Base-by-base conservation (phyloP, 768 basidiomycete genomes). In the Amanita jacksonii region DNA sequence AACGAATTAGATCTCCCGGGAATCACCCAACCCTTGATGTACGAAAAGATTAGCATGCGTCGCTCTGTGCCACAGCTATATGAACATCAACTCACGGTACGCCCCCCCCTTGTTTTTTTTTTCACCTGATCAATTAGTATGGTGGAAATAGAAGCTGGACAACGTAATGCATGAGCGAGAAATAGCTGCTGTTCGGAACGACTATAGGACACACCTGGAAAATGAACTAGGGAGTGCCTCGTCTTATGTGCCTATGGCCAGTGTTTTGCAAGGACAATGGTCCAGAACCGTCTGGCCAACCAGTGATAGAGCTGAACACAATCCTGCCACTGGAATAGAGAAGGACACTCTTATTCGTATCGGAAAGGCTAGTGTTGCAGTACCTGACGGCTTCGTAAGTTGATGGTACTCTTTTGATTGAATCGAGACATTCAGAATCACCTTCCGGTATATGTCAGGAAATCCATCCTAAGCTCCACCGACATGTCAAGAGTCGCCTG, bases 21-120 rank as follows among this genome's bases (percentile, higher is more conserved):
- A 12, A 85, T 90, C 58, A 94, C 92, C 0, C 84, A 83, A 47
- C 91, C 92, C 0, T 64, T 81, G 8, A 96, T 94, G 91, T 96
- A 96, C 62, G 73, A 86, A 59, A 77, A 85, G 63, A 93, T 94
- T 54, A 73, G 79, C 5, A 72, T 79, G 0, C 69, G 90, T 38
- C 74, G 70, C 36, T 85, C 83, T 9, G 87, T 91, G 4, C 88
- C 89, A 4, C 68, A 79, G 41, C 64, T 89, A 9, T 94, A 92
- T 57, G 88, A 92, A 55, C 74, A 83, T 34, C 80, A 79, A 34
- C 70, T 92, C 5, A 69, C 80, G 40, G 89, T 89, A 45, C 12
- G 10, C 9, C 1, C n/a, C 18, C 9, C 5, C 12, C 3, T 12
- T 30, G 12, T 45, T 8, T 16, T 22, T 25, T n/a, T 38, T 23